Evolutionary conservation across 2,329 filamentous ascomycete genomes (phyloP).

Genomic region (Pseudocercospora pini-densiflorae): DNA sequence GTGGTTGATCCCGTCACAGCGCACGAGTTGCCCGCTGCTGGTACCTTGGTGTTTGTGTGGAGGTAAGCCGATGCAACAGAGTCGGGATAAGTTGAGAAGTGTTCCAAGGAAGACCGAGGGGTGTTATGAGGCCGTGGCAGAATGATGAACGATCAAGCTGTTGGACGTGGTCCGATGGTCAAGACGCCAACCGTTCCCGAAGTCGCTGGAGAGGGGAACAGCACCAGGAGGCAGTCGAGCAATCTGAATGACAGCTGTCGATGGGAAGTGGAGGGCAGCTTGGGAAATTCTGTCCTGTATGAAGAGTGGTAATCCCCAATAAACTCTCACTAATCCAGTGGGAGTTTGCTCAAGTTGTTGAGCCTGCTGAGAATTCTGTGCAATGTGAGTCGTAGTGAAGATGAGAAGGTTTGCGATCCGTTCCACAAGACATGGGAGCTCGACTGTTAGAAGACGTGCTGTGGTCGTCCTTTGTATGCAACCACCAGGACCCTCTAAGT

Average conservation of each 20-base stretch:
- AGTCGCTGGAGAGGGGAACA: background rate
- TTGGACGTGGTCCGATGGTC: background rate
- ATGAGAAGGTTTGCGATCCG: conserved; percentile 25
- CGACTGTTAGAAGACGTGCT: conserved; percentile 14
- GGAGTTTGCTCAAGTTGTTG: background rate
- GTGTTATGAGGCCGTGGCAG: background rate
- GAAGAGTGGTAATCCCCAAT: conserved; percentile 5
- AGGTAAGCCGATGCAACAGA: conserved; percentile 16
- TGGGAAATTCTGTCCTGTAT: background rate
- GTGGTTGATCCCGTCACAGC: conserved; percentile 7
- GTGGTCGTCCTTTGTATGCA: conserved; percentile 26
- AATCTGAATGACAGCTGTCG: background rate
- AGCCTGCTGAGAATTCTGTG: conserved; percentile 3
- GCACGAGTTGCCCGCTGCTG: conserved; percentile 6
- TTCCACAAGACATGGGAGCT: conserved; percentile 28
- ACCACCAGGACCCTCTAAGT: conserved; percentile 14
- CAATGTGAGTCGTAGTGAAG: conserved; percentile 6
- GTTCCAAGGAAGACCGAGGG: conserved; percentile 1
- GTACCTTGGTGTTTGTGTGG: conserved; percentile 9
- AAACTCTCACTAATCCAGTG: background rate
- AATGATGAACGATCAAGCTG: conserved; percentile 2
- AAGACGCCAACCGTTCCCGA: conserved; percentile 5
- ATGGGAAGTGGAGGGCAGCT: background rate
- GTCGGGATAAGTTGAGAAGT: conserved; percentile 6
- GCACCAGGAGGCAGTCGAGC: background rate